Evolutionary conservation across 2,329 filamentous ascomycete genomes (phyloP).

Genomic region (Fusarium mexicanum): DNA sequence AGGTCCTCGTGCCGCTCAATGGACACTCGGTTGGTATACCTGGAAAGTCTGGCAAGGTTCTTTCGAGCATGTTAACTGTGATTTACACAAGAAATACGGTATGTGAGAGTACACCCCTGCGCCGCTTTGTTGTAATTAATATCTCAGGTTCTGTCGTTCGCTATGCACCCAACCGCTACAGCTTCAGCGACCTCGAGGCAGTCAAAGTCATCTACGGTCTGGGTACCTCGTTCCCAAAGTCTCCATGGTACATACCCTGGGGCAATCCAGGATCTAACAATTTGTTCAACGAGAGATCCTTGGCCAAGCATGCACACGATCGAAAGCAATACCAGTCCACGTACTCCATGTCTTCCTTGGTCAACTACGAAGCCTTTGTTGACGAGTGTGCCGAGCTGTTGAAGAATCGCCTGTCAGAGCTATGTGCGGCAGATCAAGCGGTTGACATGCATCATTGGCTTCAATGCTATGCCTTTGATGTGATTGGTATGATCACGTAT

Average conservation of each 20-base stretch:
- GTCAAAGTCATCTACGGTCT: slow-evolving; percentile 49
- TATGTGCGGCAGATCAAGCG: neutral
- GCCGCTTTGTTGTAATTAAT: neutral
- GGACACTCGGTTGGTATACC: neutral
- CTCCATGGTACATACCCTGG: neutral
- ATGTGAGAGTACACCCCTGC: neutral
- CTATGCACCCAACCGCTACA: slow-evolving; percentile 59
- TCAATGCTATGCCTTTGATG: slow-evolving; percentile 54
- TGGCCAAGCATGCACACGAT: slow-evolving; percentile 38
- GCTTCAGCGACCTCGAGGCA: slow-evolving; percentile 53
- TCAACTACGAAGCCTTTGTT: slow-evolving; percentile 49
- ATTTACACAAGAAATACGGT: neutral
- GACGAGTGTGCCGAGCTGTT: slow-evolving; percentile 45
- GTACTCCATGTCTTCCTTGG: slow-evolving; percentile 47
- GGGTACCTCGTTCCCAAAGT: slow-evolving; percentile 10
- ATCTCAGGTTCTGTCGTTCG: slow-evolving; percentile 49
- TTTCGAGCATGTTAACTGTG: neutral
- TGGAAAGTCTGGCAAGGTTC: neutral
- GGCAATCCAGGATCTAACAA: neutral
- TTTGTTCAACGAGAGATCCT: slow-evolving; percentile 16
- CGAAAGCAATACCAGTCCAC: slow-evolving; percentile 41
- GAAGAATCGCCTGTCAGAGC: slow-evolving; percentile 30
- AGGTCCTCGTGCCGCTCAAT: neutral
- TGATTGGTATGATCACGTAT: slow-evolving; percentile 51
- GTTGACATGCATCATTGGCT: slow-evolving; percentile 49